A percentile compares a stretch with the other conserved stretches of the same genome.
Conservation (phyloP, 176 grass and related monocot species). For the Canna indica region DNA sequence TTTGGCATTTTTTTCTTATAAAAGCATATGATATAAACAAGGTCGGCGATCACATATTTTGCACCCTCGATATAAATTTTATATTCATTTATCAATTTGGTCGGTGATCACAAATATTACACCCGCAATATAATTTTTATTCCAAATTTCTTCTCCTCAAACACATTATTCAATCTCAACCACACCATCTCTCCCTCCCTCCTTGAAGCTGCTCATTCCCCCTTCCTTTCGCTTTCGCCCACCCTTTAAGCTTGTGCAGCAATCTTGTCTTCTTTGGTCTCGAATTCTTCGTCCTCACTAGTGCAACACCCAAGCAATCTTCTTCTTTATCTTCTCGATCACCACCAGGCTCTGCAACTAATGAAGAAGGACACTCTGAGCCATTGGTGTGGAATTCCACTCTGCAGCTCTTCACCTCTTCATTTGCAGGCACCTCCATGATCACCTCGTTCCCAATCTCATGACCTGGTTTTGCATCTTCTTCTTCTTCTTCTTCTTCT, state of each 20-base stretch:
- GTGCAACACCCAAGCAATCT: constrained; percentile 29
- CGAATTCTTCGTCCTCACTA: not conserved
- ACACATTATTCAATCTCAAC: not conserved
- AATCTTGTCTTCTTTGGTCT: constrained; percentile 40
- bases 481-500: not conserved
- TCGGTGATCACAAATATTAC: no score
- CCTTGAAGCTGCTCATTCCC: constrained; percentile 16
- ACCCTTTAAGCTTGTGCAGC: constrained; percentile 60
- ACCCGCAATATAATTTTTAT: no score
- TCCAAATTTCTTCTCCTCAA: not conserved
- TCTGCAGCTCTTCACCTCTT: constrained; percentile 37
- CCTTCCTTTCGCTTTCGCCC: constrained; percentile 37
- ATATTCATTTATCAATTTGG: no score
- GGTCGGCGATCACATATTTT: no score
- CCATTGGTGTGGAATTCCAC: constrained; percentile 2
- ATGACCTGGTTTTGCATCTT: not conserved
- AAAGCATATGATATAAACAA: no score
- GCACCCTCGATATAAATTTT: no score
- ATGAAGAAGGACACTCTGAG: constrained; percentile 1
- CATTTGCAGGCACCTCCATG: constrained; percentile 18
- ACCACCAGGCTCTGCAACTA: constrained; percentile 9
- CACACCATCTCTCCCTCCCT: not conserved
- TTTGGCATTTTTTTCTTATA: no score
- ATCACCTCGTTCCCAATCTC: constrained; percentile 28
- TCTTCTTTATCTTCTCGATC: not conserved